A percentile compares a stretch with the other conserved stretches of the same genome.
These are phyloP conservation scores for Balansia obtecta DNA, from an alignment of 2,329 filamentous ascomycete species.

Conservation along the genomic window DNA sequence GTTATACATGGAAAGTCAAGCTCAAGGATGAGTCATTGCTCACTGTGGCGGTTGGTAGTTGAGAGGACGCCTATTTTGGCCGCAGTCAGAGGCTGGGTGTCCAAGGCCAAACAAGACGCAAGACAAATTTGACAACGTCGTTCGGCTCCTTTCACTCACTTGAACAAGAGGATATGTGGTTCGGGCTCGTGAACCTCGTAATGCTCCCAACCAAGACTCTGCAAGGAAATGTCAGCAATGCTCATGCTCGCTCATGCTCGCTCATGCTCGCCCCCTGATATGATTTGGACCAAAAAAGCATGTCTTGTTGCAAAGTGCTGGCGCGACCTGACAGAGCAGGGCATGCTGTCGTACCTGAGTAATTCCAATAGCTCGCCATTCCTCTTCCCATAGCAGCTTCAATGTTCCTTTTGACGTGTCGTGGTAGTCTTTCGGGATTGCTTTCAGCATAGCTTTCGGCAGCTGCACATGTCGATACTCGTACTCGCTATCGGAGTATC, in stretches of 20 bases:
- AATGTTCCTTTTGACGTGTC: conserved; percentile 80
- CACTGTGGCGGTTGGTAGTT: conserved; percentile 66
- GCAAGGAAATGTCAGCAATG: conserved; percentile 7
- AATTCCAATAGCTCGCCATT: conserved; percentile 94
- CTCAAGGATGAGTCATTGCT: conserved; percentile 6
- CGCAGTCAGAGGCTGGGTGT: background rate
- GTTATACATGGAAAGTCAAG: conserved; percentile 12
- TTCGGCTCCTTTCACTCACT: conserved; percentile 46
- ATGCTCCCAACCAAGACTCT: conserved; percentile 98
- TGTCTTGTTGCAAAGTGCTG: background rate
- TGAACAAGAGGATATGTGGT: conserved; percentile 96
- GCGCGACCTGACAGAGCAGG: background rate
- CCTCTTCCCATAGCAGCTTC: conserved; percentile 95
- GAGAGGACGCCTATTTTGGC: conserved; percentile 55
- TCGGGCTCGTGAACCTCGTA: conserved; percentile 99
- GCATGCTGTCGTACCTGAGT: conserved; percentile 58
- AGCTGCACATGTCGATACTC: conserved; percentile 98
- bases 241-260: background rate
- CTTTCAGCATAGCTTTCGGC: conserved; percentile 96
- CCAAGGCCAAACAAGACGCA: background rate
- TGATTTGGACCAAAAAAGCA: background rate
- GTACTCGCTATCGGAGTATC: conserved; percentile 84
- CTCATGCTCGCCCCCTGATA: background rate
- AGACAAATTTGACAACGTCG: no score
- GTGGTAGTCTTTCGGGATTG: conserved; percentile 89